Evolutionary conservation across 768 basidiomycete genomes (phyloP).

Genomic region (Hydnomerulius pinastri): DNA sequence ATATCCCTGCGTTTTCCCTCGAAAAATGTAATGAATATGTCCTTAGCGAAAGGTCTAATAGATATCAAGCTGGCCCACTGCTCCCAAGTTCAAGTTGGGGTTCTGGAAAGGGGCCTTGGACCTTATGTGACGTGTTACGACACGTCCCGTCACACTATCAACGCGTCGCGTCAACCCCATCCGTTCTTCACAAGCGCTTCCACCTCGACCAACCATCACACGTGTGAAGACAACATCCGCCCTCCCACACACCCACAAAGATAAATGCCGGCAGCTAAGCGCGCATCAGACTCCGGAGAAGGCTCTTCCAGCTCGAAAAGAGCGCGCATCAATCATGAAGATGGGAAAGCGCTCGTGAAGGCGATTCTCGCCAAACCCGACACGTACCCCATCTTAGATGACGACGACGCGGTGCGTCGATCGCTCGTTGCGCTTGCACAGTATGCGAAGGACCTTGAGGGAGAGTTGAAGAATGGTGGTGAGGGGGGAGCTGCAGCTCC

Average conservation of each 20-base stretch:
- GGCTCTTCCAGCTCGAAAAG: constrained; percentile 30
- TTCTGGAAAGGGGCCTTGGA: too few relatives aligned
- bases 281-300: constrained; percentile 33
- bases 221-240: neutral
- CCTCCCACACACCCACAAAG: neutral
- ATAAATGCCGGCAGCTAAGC: constrained; percentile 32
- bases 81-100: too few relatives aligned
- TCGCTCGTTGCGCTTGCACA: constrained; percentile 32
- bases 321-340: constrained; percentile 26
- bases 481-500: constrained; percentile 3
- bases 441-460: constrained; percentile 36
- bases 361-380: constrained; percentile 40
- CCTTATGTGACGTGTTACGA: constrained; percentile 24
- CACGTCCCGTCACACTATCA: constrained; percentile 26
- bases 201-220: neutral
- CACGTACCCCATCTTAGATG: constrained; percentile 38
- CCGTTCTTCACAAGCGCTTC: neutral
- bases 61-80: too few relatives aligned
- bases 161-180: constrained; percentile 10
- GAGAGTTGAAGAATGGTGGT: constrained; percentile 23
- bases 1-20: too few relatives aligned
- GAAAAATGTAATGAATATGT: too few relatives aligned
- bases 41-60: too few relatives aligned
- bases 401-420: constrained; percentile 31
- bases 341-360: constrained; percentile 38